phyloP scores from a whole-genome alignment of 2,329 filamentous ascomycete species.

The Periconia digitata region DNA sequence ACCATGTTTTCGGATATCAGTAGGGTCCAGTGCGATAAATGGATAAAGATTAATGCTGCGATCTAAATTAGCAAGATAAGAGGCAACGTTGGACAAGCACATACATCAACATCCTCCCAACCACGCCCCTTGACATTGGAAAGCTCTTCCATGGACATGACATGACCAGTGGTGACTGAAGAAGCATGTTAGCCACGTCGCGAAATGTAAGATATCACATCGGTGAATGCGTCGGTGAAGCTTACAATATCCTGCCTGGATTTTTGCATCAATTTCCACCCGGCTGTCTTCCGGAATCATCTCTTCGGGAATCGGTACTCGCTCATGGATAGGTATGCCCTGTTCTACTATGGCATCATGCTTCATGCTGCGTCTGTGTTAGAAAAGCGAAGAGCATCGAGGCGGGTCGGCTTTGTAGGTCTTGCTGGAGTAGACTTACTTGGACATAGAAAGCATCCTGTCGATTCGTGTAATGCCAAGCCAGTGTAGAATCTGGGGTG shows the following conservation, averaged over 20 bases:
- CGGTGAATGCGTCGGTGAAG: conserved; percentile 15
- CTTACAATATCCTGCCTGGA: conserved; percentile 82
- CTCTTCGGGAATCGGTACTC: conserved; percentile 88
- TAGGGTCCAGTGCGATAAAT: neutral
- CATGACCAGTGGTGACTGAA: conserved; percentile 78
- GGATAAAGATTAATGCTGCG: neutral
- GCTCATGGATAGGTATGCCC: conserved; percentile 84
- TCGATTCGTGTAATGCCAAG: conserved; percentile 98
- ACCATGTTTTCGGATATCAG: neutral
- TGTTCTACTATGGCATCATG: conserved; percentile 85
- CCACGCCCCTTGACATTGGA: conserved; percentile 82
- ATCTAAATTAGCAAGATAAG: neutral
- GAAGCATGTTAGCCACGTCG: conserved; percentile 21
- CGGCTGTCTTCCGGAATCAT: conserved; percentile 92
- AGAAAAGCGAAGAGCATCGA: too few relatives aligned
- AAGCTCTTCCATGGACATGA: conserved; percentile 85
- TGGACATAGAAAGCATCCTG: conserved; percentile 97
- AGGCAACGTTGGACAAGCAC: too few relatives aligned
- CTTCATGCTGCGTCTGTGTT: conserved; percentile 67
- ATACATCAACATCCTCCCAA: conserved; percentile 73
- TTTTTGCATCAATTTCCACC: conserved; percentile 99
- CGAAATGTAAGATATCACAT: neutral
- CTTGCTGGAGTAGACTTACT: conserved; percentile 63
- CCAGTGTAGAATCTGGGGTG: conserved; percentile 78
- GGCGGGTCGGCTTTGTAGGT: neutral